Base-by-base conservation (phyloP, 345 rosid genomes). In the Dimocarpus longan region DNA sequence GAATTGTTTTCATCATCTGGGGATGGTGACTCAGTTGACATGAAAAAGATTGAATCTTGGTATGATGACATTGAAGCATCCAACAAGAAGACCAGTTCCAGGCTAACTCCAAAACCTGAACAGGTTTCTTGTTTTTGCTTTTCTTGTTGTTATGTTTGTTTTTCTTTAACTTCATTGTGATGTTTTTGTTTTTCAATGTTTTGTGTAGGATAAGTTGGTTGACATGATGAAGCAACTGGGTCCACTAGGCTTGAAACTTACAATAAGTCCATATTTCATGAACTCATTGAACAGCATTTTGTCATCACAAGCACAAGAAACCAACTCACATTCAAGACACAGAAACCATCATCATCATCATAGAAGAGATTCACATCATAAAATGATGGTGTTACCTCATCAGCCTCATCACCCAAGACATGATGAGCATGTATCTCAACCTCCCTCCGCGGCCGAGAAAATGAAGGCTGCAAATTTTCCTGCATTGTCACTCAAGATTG, bases 391-490 rank as follows among this genome's bases (percentile, higher is more conserved):
- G 56, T 4, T 50, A 16, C 15, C 56, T 32, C 37, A 32, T 50
- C 56, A 50, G 15, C 56, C 56, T 13, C 54, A 48, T 48, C 54
- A 48, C 0, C 40, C 24, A 13, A 39, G 39, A 42, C 67, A 15
- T 15, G 68, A 24, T 5, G 74, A 79, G 59, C 67, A n/a, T 66
- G n/a, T 12, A 6, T 56, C 43, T 13, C 82, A 50, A 60, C 66
- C 56, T 63, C 12, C 46, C 5, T 48, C 46, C 54, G 13, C 46
- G 2, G 60, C 56, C 6, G 89, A 80, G 78, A 88, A 84, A 79
- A 39, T 80, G 65, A 89, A 86, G 66, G 89, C 91, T 11, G 68
- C 85, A 5, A 87, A 85, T 65, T 82, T 89, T 52, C 76, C 87
- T 3, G 85, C 81, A 22, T 32, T 79, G 10, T 26, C 76, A 5